Evolutionary conservation across 371 early-diverging fungal genomes (phyloP), one percentile per base, ranked within the genome.

Genomic region (Blyttiomyces sp.): DNA sequence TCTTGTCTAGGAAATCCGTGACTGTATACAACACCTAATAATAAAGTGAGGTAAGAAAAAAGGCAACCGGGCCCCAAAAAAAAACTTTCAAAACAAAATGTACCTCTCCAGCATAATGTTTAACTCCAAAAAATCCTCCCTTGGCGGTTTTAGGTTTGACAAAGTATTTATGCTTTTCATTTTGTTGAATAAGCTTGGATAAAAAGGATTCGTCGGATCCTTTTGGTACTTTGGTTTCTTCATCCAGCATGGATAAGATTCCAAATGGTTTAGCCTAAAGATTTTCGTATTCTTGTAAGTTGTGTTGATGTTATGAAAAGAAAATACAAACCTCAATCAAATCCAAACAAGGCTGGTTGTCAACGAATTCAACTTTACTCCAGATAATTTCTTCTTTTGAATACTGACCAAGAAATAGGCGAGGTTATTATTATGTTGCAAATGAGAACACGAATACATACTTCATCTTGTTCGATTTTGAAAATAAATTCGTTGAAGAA

Each of bases 91-190:
- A 16, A 0, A 35, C 31, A n/a, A 34, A 34, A 51, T 51, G n/a
- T n/a, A 68, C 74, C 32, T 81, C 73, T 3, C 88, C 88, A 43
- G 88, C 88, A 66, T 88, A 88, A 61, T 88, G 88, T 49, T 68
- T 69, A 19, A 88, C 49, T 5, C 74, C 70, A 69, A 88, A 88
- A 2, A 68, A 70, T 30, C 69, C 61, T 21, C 57, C 70, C 31
- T 58, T 61, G 17, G 56, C 45, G 24, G 60, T 66, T 44, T 72
- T 73, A 19, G 76, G 76, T 44, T 75, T 78, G 49, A 74, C 42
- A 54, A 72, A 82, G 54, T 61, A 66, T 21, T 73, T 54, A 30
- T 79, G 68, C 52, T 76, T 75, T 0, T 27, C 63, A 49, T 67
- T 63, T 6, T 56, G 54, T 17, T 64, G 32, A 36, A 71, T 61